These are phyloP conservation scores for Rachicladosporium sp. DNA, from an alignment of 2,329 filamentous ascomycete species.

Conservation along the genomic window DNA sequence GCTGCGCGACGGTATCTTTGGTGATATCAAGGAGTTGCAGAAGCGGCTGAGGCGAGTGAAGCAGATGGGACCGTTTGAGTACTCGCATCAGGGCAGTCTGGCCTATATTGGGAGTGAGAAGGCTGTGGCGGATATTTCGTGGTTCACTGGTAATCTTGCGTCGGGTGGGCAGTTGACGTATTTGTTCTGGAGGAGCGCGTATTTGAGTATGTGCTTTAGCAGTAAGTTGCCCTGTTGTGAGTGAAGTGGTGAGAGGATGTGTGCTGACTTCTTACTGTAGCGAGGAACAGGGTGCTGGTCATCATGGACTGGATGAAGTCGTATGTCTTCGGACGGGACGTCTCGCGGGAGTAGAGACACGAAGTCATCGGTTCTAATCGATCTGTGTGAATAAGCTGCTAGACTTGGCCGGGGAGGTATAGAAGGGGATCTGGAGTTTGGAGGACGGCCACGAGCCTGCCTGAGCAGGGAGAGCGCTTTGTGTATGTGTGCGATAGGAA, in stretches of 20 bases:
- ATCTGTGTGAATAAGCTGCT: too few species aligned
- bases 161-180: slow-evolving; percentile 82
- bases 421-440: too few species aligned
- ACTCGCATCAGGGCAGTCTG: slow-evolving; percentile 92
- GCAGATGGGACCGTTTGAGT: slow-evolving; percentile 94
- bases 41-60: slow-evolving; percentile 79
- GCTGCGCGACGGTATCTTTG: slow-evolving; percentile 43
- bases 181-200: slow-evolving; percentile 95
- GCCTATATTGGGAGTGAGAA: slow-evolving; percentile 98
- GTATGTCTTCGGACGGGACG: slow-evolving; percentile 85
- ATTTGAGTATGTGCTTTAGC: slow-evolving; percentile 99
- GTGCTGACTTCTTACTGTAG: slow-evolving; percentile 34
- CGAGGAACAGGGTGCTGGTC: slow-evolving; percentile 87
- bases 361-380: too few species aligned
- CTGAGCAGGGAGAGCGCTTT: too few species aligned
- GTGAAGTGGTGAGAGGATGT: neutral
- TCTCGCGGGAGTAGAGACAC: too few species aligned
- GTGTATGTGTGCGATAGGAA: too few species aligned
- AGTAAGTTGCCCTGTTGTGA: slow-evolving; percentile 50
- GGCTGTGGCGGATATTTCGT: slow-evolving; percentile 92
- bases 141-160: slow-evolving; percentile 94
- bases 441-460: too few species aligned
- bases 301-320: slow-evolving; percentile 94
- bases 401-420: too few species aligned
- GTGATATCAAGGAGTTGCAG: slow-evolving; percentile 76